Percentiles rank a stretch among this genome's conserved stretches.
These are phyloP conservation scores for Vaccinium darrowii DNA, from an alignment of 148 eudicot species.

Conservation along the genomic window DNA sequence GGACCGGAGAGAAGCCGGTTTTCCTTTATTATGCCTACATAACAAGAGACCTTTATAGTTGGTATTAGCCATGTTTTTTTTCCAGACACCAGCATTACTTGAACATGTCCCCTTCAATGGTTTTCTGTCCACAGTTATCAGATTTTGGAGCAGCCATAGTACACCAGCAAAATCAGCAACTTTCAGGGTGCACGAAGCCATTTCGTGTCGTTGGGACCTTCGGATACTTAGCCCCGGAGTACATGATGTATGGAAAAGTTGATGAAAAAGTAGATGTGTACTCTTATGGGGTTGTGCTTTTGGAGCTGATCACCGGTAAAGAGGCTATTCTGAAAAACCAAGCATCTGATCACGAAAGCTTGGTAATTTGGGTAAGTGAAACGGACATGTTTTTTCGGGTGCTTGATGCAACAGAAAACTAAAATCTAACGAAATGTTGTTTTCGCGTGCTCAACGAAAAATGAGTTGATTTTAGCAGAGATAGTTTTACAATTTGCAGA, in stretches of 20 bases:
- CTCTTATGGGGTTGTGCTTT: slow-evolving; percentile 39
- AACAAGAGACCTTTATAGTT: neutral
- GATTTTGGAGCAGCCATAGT: slow-evolving; percentile 37
- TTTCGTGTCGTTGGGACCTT: slow-evolving; percentile 28
- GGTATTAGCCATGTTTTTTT: neutral
- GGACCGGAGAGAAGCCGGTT: neutral
- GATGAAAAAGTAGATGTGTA: slow-evolving; percentile 48
- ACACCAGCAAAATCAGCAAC: slow-evolving; percentile 2
- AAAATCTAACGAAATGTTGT: neutral
- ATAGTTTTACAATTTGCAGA: neutral
- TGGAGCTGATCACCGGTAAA: slow-evolving; percentile 46
- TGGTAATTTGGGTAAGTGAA: slow-evolving; percentile 36
- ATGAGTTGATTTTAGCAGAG: neutral
- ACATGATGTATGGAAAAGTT: slow-evolving; percentile 42
- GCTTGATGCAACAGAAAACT: neutral
- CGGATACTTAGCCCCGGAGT: slow-evolving; percentile 43
- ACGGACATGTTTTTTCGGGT: neutral
- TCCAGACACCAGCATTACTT: neutral
- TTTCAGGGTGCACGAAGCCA: slow-evolving; percentile 13
- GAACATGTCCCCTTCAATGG: neutral
- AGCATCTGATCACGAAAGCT: slow-evolving; percentile 28
- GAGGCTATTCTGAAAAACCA: slow-evolving; percentile 25
- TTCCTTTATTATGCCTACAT: neutral
- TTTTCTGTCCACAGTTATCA: slow-evolving; percentile 21
- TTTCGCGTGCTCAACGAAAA: neutral